These are phyloP conservation scores for Extremus antarcticus DNA, from an alignment of 495 filamentous ascomycete species.

Conservation along the genomic window DNA sequence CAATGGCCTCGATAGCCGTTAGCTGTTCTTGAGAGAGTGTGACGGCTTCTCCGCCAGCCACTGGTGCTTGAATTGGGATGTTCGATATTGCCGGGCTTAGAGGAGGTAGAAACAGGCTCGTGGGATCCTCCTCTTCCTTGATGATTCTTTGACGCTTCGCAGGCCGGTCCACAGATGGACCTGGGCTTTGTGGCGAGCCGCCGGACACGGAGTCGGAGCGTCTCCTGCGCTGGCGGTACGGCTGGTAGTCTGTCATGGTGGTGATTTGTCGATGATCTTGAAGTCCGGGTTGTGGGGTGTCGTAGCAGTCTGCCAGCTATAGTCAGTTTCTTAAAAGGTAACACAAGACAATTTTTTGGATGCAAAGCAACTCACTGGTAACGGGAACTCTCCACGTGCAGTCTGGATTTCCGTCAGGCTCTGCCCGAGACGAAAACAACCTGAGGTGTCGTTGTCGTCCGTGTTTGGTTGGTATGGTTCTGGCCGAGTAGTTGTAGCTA, in stretches of 20 bases:
- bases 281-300: no score
- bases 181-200: background rate
- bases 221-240: background rate
- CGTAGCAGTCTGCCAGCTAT: no score
- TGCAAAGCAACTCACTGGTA: no score
- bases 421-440: no score
- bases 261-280: background rate
- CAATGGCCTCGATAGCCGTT: background rate
- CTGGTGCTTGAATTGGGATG: background rate
- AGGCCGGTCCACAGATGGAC: background rate
- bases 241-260: background rate
- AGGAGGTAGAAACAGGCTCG: background rate
- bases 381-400: no score
- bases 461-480: no score
- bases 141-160: background rate
- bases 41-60: background rate
- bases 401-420: no score
- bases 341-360: no score
- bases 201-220: background rate
- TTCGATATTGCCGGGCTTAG: background rate
- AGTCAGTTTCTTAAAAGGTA: no score
- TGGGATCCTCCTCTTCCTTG: background rate
- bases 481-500: no score
- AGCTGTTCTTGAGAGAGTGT: background rate
- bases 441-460: no score